Base-by-base conservation (phyloP, 805 yeast genomes). In the Kluyveromyces dobzhanskii region DNA sequence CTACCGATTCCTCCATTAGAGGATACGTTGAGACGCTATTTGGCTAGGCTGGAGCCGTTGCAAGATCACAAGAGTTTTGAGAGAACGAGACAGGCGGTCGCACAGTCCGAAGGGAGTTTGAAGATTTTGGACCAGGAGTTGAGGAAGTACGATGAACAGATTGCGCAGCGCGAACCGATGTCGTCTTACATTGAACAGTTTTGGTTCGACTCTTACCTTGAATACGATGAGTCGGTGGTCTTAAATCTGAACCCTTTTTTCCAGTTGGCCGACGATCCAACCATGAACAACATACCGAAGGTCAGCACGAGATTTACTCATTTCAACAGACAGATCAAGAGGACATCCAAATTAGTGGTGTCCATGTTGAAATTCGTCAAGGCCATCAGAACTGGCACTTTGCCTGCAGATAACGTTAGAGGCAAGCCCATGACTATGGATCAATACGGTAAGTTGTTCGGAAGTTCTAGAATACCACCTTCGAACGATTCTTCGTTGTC, bases 171-270 rank as follows among this genome's bases (percentile, higher is more conserved):
- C 4, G 69, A 73, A 37, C 64, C 78, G 12, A 66, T 85, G 45
- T 77, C 83, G 36, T 80, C 94, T 2, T 87, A 83, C 58, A 87
- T 87, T 46, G 96, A 87, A 61, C 94, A 87, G 59, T 87, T 87
- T 59, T 87, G 96, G 96, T 87, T 76, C 60, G 96, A 87, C 56
- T 77, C 95, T 1, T 87, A 87, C 59, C 68, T 87, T 48, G 80
- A 80, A 58, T 85, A 83, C 58, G 96, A 87, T 59, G 79, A 85
- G 9, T 87, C 92, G 0, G 95, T 87, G 29, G 97, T 87, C n/a
- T 69, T 87, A 45, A 87, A 87, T 60, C 72, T 87, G 50, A 87
- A 87, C 53, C 97, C 97, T 0, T 87, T 85, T 55, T 86, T 87
- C 59, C 73, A 86, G 50, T 70, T 87, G 44, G 95, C 87, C 57